Conservation (phyloP, 2,329 filamentous ascomycete genomes). For the Aspergillus sergii region DNA sequence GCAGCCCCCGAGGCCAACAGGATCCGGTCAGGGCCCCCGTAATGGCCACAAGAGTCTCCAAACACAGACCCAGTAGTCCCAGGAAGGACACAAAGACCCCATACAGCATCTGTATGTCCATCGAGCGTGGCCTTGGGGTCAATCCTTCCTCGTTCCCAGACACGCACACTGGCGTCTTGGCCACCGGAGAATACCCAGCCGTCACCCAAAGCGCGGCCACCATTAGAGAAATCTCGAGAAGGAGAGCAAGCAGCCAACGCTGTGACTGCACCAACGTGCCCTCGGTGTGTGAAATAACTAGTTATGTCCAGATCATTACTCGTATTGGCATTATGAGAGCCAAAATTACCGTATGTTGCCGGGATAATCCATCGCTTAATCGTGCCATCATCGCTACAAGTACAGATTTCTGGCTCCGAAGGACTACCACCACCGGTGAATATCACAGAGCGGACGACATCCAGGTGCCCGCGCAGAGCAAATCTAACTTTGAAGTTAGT, state of each 20-base stretch:
- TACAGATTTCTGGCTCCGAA: constrained; percentile 95
- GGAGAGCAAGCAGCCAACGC: constrained; percentile 85
- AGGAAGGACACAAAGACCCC: constrained; percentile 91
- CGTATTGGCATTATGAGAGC: constrained; percentile 54
- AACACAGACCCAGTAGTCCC: constrained; percentile 80
- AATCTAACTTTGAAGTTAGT: constrained; percentile 90
- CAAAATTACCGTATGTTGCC: constrained; percentile 69
- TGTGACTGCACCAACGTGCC: constrained; percentile 88
- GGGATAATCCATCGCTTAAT: constrained; percentile 98
- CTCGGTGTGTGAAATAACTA: constrained; percentile 93
- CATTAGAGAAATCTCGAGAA: constrained; percentile 84
- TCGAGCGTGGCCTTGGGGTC: constrained; percentile 94
- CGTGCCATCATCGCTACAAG: constrained; percentile 89
- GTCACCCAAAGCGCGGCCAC: constrained; percentile 83
- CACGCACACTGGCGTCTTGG: constrained; percentile 86
- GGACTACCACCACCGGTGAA: constrained; percentile 96
- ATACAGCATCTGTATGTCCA: constrained; percentile 93
- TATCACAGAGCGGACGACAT: constrained; percentile 90
- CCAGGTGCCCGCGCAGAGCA: constrained; percentile 86
- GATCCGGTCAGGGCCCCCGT: constrained; percentile 81
- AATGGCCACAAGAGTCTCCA: constrained; percentile 68
- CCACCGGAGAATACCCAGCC: constrained; percentile 99
- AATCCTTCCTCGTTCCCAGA: constrained; percentile 93
- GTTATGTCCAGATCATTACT: constrained; percentile 84
- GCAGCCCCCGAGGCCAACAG: constrained; percentile 88